Conservation (phyloP, 1,284 basidiomycete genomes). For the Inonotus hispidus region DNA sequence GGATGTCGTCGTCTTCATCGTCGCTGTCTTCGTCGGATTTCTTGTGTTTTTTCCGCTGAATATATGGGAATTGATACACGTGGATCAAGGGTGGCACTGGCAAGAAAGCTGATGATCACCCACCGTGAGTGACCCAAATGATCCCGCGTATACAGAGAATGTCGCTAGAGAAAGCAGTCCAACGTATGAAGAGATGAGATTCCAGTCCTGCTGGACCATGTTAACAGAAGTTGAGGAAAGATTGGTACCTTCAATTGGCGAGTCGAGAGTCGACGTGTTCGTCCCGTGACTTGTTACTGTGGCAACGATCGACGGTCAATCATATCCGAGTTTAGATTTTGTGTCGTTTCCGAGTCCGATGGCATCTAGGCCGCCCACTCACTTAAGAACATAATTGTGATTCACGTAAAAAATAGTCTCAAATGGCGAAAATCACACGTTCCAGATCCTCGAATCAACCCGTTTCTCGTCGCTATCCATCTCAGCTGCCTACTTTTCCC, state of each 20-base stretch:
- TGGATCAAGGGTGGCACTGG: neutral
- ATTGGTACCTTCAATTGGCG: neutral
- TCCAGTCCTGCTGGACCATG: conserved; percentile 38
- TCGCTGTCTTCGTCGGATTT: conserved; percentile 29
- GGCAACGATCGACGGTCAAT: neutral
- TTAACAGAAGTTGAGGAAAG: neutral
- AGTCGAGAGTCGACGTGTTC: neutral
- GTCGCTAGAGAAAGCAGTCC: conserved; percentile 60
- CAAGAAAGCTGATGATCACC: conserved; percentile 24
- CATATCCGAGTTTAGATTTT: neutral
- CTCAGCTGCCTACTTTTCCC: neutral
- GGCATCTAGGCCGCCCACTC: too few relatives aligned
- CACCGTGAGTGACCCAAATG: conserved; percentile 63
- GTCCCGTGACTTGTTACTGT: neutral
- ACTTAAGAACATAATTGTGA: neutral
- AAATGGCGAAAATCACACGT: neutral
- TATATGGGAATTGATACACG: neutral
- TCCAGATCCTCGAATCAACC: neutral
- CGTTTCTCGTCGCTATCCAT: neutral
- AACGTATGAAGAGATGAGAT: conserved; percentile 58
- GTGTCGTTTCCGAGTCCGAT: too few relatives aligned
- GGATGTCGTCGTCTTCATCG: conserved; percentile 39
- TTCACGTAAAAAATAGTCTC: neutral
- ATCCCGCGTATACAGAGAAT: conserved; percentile 59
- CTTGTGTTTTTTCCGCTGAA: conserved; percentile 25